phyloP scores from a whole-genome alignment of 2,329 filamentous ascomycete species.

The Colletotrichum cuscutae region DNA sequence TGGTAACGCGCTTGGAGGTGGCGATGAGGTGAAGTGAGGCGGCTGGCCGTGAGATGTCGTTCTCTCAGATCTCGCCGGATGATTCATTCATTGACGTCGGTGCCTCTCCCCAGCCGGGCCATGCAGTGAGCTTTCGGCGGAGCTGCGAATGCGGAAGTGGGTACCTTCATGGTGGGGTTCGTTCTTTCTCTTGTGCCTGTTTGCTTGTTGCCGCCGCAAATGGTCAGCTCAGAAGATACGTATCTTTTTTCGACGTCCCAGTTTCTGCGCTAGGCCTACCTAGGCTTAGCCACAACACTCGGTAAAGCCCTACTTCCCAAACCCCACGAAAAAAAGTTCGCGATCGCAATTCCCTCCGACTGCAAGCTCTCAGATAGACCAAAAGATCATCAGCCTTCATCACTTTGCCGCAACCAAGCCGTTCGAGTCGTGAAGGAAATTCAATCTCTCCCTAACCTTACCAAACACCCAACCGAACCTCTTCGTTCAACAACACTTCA shows the following conservation, averaged over 20 bases:
- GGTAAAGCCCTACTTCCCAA: conserved; percentile 35
- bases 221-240: background rate
- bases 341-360: conserved; percentile 14
- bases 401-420: conserved; percentile 80
- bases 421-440: conserved; percentile 84
- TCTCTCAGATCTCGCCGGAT: conserved; percentile 47
- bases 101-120: conserved; percentile 6
- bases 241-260: background rate
- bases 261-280: background rate
- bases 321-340: conserved; percentile 37
- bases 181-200: background rate
- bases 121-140: conserved; percentile 13
- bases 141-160: conserved; percentile 21
- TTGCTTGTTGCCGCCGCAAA: background rate
- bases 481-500: conserved; percentile 49
- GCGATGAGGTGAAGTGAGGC: background rate
- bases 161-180: background rate
- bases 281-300: background rate
- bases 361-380: conserved; percentile 31
- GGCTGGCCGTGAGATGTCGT: background rate
- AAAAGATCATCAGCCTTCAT: conserved; percentile 65
- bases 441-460: conserved; percentile 33
- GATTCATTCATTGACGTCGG: conserved; percentile 49
- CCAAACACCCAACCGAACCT: background rate
- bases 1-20: background rate